Evolutionary conservation across 2,329 filamentous ascomycete genomes (phyloP).

Genomic region (Pyrenochaeta sp.): DNA sequence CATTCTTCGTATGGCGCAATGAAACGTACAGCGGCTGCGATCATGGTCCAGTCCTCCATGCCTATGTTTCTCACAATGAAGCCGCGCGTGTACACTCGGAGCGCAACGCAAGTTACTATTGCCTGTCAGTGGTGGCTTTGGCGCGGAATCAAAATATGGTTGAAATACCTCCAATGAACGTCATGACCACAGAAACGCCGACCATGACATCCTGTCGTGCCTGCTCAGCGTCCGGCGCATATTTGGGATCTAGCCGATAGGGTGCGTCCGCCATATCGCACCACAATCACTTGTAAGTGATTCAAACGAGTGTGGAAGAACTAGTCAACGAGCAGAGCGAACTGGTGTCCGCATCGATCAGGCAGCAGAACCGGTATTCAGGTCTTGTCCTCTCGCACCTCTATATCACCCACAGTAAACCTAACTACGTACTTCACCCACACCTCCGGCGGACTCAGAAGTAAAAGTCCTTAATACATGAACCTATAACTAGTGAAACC

Average conservation of each 20-base stretch:
- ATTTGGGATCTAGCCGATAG: conserved; percentile 16
- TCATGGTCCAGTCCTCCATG: conserved; percentile 40
- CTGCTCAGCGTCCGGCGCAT: conserved; percentile 20
- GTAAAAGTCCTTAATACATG: conserved; percentile 13
- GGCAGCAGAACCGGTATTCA: not conserved
- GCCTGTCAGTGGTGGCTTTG: not conserved
- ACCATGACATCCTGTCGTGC: conserved; percentile 26
- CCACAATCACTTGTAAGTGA: not conserved
- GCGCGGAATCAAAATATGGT: not conserved
- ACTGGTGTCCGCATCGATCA: not conserved
- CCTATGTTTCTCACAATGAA: conserved; percentile 35
- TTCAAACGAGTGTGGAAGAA: not conserved
- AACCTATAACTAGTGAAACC: conserved; percentile 24
- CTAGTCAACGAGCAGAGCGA: not conserved
- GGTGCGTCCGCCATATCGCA: conserved; percentile 15
- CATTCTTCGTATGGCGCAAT: not conserved
- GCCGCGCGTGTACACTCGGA: conserved; percentile 35
- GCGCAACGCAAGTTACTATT: conserved; percentile 24
- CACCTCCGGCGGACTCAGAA: not conserved
- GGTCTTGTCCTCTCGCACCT: not conserved
- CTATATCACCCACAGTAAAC: conserved; percentile 7
- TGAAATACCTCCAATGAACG: conserved; percentile 26
- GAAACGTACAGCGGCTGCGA: conserved; percentile 28
- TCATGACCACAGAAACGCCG: conserved; percentile 24
- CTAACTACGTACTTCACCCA: not conserved